Base-by-base conservation (phyloP, 2,329 filamentous ascomycete species). In the Diaporthe capsici region DNA sequence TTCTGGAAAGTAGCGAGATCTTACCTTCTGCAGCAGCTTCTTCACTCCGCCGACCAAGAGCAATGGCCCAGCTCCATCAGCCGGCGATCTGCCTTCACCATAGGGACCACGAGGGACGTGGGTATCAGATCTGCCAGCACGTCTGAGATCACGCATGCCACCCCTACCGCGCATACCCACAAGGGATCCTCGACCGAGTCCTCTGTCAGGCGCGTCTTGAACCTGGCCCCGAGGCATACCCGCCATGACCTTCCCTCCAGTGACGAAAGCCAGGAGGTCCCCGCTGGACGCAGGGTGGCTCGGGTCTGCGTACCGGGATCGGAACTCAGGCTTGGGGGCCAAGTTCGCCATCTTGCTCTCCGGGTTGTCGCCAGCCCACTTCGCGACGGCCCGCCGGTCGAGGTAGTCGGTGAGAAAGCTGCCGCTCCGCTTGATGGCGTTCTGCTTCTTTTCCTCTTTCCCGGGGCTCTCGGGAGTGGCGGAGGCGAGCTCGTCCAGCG, bases 401-500 rank as follows among this genome's bases (percentile, higher is more conserved):
- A 76, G 60, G 51, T 79, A 78, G 8, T 77, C 73, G 9, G 77
- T 76, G 37, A 80, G 42, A 74, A 80, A 81, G 8, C 68, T 44
- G 13, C 77, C 79, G 17, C 76, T 76, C 25, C 80, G 71, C 65
- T 76, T 78, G 44, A 77, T 17, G 1, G 73, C 75, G n/a, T 75
- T 76, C 75, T 78, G 70, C 67, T 79, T 79, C 74, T 80, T 78
- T n/a, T 44, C 57, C 13, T 77, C 76, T 2, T 79, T 65, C 2
- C 74, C 74, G 2, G 79, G 73, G 42, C 72, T 73, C n/a, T 74
- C 42, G 31, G 77, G 75, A 34, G 65, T 28, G 37, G 53, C 37
- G 3, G 75, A 77, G 8, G 80, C 71, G 15, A 79, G 53, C 20
- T 76, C 75, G 51, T 89, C 85, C 1, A 88, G 81, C 4, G 80